Evolutionary conservation across 768 basidiomycete genomes (phyloP).

Genomic region (Hydnomerulius pinastri): DNA sequence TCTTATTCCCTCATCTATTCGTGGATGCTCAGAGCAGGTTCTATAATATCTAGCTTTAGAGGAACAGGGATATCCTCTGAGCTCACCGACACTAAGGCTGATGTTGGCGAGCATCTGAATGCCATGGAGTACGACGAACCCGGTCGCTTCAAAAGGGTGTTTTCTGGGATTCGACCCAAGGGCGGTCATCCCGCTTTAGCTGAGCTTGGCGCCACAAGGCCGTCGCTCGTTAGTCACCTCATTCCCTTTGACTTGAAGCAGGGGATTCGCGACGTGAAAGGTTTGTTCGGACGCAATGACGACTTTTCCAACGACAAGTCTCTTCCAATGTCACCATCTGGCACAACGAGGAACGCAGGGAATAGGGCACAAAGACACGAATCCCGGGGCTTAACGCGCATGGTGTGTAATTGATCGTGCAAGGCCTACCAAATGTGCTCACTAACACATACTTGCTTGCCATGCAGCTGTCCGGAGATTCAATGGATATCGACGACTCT

Average conservation of each 20-base stretch:
- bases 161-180: background rate
- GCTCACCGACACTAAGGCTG: background rate
- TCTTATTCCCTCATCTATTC: background rate
- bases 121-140: background rate
- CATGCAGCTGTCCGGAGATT: background rate
- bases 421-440: background rate
- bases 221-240: background rate
- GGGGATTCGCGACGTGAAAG: background rate
- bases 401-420: background rate
- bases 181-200: background rate
- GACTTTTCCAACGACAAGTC: background rate
- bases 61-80: background rate
- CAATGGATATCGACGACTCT: background rate
- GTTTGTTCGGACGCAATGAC: background rate
- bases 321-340: background rate
- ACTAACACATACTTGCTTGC: background rate
- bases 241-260: background rate
- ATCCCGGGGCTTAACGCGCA: background rate
- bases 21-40: background rate
- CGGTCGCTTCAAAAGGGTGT: background rate
- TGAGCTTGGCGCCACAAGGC: background rate
- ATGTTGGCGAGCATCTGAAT: background rate
- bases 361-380: background rate
- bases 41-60: background rate
- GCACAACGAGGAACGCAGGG: background rate